Conservation (phyloP, 2,329 filamentous ascomycete genomes). For the Cytospora piceae region DNA sequence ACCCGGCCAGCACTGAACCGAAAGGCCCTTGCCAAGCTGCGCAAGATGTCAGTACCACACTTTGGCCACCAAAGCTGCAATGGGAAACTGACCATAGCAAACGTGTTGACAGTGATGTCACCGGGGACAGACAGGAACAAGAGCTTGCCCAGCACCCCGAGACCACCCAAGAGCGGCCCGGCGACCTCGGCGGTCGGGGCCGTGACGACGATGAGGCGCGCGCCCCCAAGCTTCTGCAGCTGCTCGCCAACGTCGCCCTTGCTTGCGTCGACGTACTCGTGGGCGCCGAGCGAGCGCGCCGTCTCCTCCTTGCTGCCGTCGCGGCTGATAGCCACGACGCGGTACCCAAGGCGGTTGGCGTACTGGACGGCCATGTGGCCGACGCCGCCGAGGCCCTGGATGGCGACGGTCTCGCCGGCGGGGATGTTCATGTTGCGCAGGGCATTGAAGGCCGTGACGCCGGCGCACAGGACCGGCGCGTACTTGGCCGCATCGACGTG, state of each 20-base stretch:
- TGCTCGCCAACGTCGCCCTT: conserved; percentile 41
- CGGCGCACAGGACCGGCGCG: conserved; percentile 66
- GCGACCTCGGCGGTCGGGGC: conserved; percentile 64
- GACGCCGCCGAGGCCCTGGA: conserved; percentile 62
- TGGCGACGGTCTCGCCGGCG: conserved; percentile 56
- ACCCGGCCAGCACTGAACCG: conserved; percentile 65
- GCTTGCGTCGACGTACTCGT: conserved; percentile 56
- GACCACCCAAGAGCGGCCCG: conserved; percentile 54
- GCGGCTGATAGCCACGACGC: conserved; percentile 59
- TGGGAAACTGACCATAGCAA: background rate
- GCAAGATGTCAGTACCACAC: background rate
- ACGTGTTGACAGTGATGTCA: background rate
- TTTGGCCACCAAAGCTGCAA: background rate
- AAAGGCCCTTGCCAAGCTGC: conserved; percentile 49
- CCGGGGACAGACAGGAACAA: conserved; percentile 52
- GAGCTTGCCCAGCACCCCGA: conserved; percentile 60
- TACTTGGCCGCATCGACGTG: conserved; percentile 56
- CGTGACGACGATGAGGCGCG: conserved; percentile 64
- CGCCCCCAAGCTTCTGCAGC: conserved; percentile 60
- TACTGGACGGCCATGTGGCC: conserved; percentile 70
- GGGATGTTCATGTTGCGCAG: conserved; percentile 58
- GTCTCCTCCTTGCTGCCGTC: conserved; percentile 56
- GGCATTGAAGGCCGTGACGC: conserved; percentile 66
- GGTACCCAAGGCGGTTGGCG: conserved; percentile 65
- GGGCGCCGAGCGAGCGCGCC: conserved; percentile 57